These are phyloP conservation scores for Leccinum fuscescens DNA, from an alignment of 1,284 basidiomycete genomes.

Conservation along the genomic window DNA sequence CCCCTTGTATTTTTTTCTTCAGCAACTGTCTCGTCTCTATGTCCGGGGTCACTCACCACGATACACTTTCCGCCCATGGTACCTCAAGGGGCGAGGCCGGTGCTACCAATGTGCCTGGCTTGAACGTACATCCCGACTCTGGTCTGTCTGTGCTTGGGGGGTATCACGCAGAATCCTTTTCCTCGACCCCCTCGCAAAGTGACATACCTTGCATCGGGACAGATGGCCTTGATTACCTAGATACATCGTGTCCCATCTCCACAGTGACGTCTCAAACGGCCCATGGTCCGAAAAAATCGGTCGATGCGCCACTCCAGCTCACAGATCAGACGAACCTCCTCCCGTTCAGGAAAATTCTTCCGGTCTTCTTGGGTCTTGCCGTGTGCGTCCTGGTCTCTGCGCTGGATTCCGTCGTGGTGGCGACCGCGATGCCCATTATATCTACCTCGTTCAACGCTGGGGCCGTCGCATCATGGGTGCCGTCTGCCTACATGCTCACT, in stretches of 20 bases:
- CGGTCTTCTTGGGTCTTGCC: conserved; percentile 60
- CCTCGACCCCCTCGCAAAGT: conserved; percentile 1
- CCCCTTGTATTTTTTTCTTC: neutral
- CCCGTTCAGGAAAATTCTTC: conserved; percentile 62
- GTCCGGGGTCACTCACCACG: conserved; percentile 5
- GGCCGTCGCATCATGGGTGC: conserved; percentile 68
- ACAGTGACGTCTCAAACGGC: conserved; percentile 5
- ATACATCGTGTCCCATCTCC: conserved; percentile 10
- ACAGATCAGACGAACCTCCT: conserved; percentile 79
- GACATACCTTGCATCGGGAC: neutral
- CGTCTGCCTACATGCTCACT: conserved; percentile 62
- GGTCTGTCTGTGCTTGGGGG: neutral
- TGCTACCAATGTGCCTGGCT: neutral
- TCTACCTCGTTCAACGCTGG: conserved; percentile 68
- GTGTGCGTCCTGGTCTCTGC: conserved; percentile 58
- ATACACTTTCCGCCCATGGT: neutral
- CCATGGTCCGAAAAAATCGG: conserved; percentile 1
- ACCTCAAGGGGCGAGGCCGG: neutral
- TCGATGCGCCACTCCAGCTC: conserved; percentile 33
- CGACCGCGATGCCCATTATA: conserved; percentile 69
- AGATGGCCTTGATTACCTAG: conserved; percentile 1
- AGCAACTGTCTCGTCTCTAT: neutral
- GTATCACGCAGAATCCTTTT: conserved; percentile 2
- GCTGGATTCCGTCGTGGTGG: conserved; percentile 65
- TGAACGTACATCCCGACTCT: neutral